phyloP scores from a whole-genome alignment of 163 green algal genomes.

The Chlorella variabilis region DNA sequence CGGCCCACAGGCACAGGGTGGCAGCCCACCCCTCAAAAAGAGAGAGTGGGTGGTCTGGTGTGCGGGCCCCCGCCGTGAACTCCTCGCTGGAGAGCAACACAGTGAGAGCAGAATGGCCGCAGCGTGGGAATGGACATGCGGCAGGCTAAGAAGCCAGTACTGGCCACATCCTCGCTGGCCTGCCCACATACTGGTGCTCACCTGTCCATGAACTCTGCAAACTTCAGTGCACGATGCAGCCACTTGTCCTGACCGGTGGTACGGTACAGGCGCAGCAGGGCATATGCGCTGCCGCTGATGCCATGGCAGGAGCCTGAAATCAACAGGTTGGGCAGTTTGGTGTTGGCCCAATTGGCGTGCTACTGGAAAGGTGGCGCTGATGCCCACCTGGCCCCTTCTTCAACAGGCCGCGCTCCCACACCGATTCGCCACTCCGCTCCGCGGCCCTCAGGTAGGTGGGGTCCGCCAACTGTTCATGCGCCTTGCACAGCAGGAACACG shows the following conservation, averaged over 20 bases:
- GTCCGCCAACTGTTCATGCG: slow-evolving; percentile 27
- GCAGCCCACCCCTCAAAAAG: slow-evolving; percentile 38
- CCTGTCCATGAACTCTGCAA: slow-evolving; percentile 35
- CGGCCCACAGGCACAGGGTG: slow-evolving; percentile 35
- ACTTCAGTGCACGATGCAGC: slow-evolving; percentile 48
- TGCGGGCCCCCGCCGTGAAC: slow-evolving; percentile 17
- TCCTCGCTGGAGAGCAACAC: slow-evolving; percentile 26
- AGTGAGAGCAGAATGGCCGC: too few relatives aligned
- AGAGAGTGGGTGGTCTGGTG: slow-evolving; percentile 40
- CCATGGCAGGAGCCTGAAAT: slow-evolving; percentile 82
- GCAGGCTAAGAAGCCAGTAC: too few relatives aligned
- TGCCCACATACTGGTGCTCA: too few relatives aligned
- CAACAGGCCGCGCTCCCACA: slow-evolving; percentile 77
- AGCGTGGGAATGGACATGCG: too few relatives aligned
- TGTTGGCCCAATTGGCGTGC: slow-evolving; percentile 63
- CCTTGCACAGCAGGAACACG: slow-evolving; percentile 66
- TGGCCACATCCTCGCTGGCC: too few relatives aligned
- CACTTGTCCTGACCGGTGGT: slow-evolving; percentile 50
- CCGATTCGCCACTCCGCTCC: slow-evolving; percentile 51
- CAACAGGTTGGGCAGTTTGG: too few relatives aligned
- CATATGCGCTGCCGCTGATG: slow-evolving; percentile 72
- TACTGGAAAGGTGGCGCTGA: slow-evolving; percentile 39
- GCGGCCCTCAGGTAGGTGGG: slow-evolving; percentile 50
- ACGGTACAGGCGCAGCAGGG: slow-evolving; percentile 62
- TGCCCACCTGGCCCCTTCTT: slow-evolving; percentile 51